phyloP scores from a whole-genome alignment of 345 rosid genomes.

The Citrus glauca region DNA sequence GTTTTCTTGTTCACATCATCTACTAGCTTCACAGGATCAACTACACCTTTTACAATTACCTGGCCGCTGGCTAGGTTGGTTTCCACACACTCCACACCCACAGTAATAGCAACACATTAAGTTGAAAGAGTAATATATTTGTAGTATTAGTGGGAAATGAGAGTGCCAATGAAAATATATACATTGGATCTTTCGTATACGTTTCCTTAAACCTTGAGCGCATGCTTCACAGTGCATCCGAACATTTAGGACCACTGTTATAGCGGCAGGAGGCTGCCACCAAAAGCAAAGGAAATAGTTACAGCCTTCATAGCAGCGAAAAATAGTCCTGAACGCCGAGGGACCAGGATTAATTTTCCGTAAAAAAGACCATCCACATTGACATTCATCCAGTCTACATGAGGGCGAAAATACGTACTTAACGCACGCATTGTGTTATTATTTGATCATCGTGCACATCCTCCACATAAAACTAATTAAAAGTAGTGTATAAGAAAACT shows the following conservation, averaged over 20 bases:
- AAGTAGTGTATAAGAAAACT: background rate
- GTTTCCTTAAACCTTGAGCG: slow-evolving; percentile 47
- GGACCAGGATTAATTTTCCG: too few relatives aligned
- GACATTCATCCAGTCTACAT: too few relatives aligned
- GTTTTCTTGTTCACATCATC: slow-evolving; percentile 45
- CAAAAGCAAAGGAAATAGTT: background rate
- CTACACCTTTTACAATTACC: slow-evolving; percentile 50
- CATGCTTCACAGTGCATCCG: slow-evolving; percentile 79
- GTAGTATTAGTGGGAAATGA: background rate
- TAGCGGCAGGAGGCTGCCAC: slow-evolving; percentile 43
- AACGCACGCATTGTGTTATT: background rate
- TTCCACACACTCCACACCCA: slow-evolving; percentile 63
- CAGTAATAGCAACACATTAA: background rate
- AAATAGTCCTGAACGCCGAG: too few relatives aligned
- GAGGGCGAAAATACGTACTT: too few relatives aligned
- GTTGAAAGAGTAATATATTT: too few relatives aligned
- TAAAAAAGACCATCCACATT: too few relatives aligned
- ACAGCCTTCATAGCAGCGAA: background rate
- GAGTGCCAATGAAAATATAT: background rate
- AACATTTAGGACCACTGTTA: slow-evolving; percentile 50
- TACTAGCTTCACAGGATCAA: slow-evolving; percentile 51
- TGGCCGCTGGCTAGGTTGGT: slow-evolving; percentile 40
- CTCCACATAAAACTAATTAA: background rate
- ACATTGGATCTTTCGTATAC: slow-evolving; percentile 52
- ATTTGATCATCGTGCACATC: background rate